phyloP scores from a whole-genome alignment of 352 stramenopile species.

The Phytophthora pisi region DNA sequence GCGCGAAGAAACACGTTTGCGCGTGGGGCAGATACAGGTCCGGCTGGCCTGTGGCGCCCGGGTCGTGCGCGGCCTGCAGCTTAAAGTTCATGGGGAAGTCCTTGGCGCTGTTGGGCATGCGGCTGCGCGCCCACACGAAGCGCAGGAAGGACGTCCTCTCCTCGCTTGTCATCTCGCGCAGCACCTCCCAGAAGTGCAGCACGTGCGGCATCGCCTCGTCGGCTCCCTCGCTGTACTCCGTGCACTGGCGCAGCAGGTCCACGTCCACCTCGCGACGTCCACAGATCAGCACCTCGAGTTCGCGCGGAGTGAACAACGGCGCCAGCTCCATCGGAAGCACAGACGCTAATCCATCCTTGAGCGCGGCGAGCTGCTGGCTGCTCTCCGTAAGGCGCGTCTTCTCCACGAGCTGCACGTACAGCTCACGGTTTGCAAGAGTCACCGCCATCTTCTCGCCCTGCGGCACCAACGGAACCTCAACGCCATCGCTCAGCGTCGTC shows the following conservation, averaged over 20 bases:
- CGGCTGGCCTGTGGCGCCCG: slow-evolving; percentile 68
- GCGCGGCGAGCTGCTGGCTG: slow-evolving; percentile 73
- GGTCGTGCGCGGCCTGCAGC: slow-evolving; percentile 86
- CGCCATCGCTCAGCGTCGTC: slow-evolving; percentile 81
- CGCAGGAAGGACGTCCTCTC: slow-evolving; percentile 96
- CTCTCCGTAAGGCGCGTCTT: slow-evolving; percentile 81
- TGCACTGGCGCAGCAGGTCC: slow-evolving; percentile 94
- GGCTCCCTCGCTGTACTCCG: slow-evolving; percentile 96
- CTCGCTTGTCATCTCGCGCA: slow-evolving; percentile 95
- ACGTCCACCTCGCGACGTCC: slow-evolving; percentile 97
- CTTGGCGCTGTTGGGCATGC: slow-evolving; percentile 96
- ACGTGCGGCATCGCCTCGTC: slow-evolving; percentile 92
- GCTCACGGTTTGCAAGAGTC: slow-evolving; percentile 58
- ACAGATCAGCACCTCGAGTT: slow-evolving; percentile 97
- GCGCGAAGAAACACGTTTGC: slow-evolving; percentile 99
- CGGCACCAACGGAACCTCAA: slow-evolving; percentile 67
- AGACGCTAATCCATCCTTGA: slow-evolving; percentile 89
- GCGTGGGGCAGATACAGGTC: slow-evolving; percentile 96
- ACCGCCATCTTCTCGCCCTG: slow-evolving; percentile 78
- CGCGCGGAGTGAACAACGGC: slow-evolving; percentile 94
- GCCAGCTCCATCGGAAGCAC: slow-evolving; percentile 97
- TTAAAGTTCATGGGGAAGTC: slow-evolving; percentile 98
- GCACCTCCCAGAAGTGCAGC: slow-evolving; percentile 95
- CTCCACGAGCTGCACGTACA: slow-evolving; percentile 75
- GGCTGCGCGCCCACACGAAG: slow-evolving; percentile 98